Evolutionary conservation across 192 early-diverging fungal species (phyloP), one percentile per base, ranked within the genome.

Genomic region (Mortierella alpina): DNA sequence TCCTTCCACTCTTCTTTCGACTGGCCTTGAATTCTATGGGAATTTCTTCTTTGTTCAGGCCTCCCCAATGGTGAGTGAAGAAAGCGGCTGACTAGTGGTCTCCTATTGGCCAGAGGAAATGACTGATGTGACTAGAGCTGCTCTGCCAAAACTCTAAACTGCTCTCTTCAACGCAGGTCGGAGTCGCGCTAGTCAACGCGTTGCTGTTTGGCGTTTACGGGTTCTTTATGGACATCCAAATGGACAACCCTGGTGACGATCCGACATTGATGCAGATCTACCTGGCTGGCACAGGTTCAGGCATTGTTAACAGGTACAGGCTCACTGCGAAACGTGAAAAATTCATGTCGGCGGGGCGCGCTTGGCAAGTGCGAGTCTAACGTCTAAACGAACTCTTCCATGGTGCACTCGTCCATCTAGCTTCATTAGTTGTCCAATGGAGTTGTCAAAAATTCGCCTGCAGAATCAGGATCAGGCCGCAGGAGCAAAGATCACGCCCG

Each of bases 381-480:
- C 57, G 48, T 12, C 9, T 22, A n/a, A 50, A 14, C 40, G 20
- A 1, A 13, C 31, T 48, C 46, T 15, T 51, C 39, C 0, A 49
- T 41, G 23, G 42, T 39, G 5, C 31, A 65, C 54, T 3, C 31
- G 3, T 31, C 31, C 31, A 31, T 31, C 31, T 31, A 90, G 88
- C 59, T 70, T 90, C 50, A 85, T 90, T 53, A 90, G 86, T 52
- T 88, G 87, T 49, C 87, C 87, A 23, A 90, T 88, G 87, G 88
- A 90, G 52, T 50, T 90, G 41, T 87, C 82, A 64, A 90, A 90
- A 63, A 84, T 89, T 42, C 85, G 84, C 44, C 68, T 89, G 10
- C 86, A 89, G 53, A 89, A 84, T 56, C 88, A 89, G 63, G 71
- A 83, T n/a, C 61, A 66, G 40, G 64, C 42, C 7, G 20, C 59